These are phyloP conservation scores for Rhynchospora breviuscula DNA, from an alignment of 176 grass and related monocot species.

Conservation along the genomic window DNA sequence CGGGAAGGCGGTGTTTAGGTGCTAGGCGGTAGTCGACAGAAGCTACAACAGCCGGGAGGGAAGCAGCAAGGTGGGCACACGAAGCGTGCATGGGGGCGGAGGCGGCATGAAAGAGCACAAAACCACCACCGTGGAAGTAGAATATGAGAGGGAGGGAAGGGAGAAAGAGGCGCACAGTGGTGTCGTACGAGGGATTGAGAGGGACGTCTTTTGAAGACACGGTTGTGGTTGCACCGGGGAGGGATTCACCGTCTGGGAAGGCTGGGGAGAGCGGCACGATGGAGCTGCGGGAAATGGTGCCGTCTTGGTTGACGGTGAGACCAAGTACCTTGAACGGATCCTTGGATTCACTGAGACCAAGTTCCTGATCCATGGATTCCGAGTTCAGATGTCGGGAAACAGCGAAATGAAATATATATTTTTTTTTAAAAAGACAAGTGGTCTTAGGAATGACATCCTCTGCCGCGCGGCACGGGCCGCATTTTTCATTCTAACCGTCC, in stretches of 20 bases:
- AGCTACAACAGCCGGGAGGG: slow-evolving; percentile 44
- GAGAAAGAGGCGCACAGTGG: slow-evolving; percentile 68
- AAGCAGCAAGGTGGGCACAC: slow-evolving; percentile 41
- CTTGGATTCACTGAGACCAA: slow-evolving; percentile 13
- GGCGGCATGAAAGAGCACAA: slow-evolving; percentile 61
- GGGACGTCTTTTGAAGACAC: slow-evolving; percentile 64
- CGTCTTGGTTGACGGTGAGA: slow-evolving; percentile 55
- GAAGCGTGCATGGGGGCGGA: slow-evolving; percentile 47
- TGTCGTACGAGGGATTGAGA: slow-evolving; percentile 41
- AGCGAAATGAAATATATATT: too few species aligned
- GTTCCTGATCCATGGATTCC: too few species aligned
- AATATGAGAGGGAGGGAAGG: slow-evolving; percentile 38
- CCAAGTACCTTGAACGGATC: slow-evolving; percentile 78
- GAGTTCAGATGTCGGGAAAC: background rate
- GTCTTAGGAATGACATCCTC: too few species aligned
- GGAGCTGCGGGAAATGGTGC: slow-evolving; percentile 19
- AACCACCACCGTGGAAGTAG: slow-evolving; percentile 81
- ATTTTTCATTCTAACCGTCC: too few species aligned
- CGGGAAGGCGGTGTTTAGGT: slow-evolving; percentile 75
- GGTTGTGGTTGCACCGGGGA: slow-evolving; percentile 9
- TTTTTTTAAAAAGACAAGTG: too few species aligned
- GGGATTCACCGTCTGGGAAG: background rate
- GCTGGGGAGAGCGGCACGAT: slow-evolving; percentile 18
- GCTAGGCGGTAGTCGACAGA: slow-evolving; percentile 85
- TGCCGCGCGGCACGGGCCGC: too few species aligned